phyloP scores from a whole-genome alignment of 1,284 basidiomycete species.

The Tilletia setariae region DNA sequence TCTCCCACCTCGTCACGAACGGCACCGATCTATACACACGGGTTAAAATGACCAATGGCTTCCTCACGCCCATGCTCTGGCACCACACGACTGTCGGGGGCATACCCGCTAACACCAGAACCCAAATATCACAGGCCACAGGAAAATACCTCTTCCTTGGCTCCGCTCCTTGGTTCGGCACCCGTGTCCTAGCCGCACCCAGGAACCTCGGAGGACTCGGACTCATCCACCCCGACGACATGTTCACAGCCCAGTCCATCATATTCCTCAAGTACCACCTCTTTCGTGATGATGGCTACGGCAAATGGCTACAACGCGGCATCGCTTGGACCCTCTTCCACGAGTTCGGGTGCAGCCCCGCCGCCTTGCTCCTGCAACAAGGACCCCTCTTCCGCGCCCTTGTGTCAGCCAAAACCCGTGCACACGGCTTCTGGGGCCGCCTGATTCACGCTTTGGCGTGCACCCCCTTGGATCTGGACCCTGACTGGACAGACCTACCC shows the following conservation, averaged over 20 bases:
- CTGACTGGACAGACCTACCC: not conserved
- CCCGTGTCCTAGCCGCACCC: not conserved
- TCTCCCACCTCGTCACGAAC: not conserved
- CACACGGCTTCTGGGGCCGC: not conserved
- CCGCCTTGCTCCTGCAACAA: not conserved
- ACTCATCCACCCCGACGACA: too few species aligned
- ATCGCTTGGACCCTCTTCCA: not conserved
- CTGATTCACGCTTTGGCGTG: not conserved
- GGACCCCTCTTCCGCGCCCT: too few species aligned
- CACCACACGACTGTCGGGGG: not conserved
- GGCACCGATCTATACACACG: not conserved
- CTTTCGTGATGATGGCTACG: too few species aligned
- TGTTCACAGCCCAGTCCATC: too few species aligned
- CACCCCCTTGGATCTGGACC: not conserved
- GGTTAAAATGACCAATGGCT: not conserved
- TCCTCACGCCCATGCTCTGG: slow-evolving; percentile 4
- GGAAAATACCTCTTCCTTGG: not conserved
- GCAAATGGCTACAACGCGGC: not conserved
- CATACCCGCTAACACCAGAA: not conserved
- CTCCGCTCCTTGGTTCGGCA: not conserved
- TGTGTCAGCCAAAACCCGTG: too few species aligned
- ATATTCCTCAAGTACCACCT: too few species aligned
- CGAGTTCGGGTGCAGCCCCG: not conserved
- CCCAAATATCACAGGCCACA: not conserved
- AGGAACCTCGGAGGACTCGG: too few species aligned